Conservation (phyloP, 2,329 filamentous ascomycete genomes). For the Sphaceloma murrayae region DNA sequence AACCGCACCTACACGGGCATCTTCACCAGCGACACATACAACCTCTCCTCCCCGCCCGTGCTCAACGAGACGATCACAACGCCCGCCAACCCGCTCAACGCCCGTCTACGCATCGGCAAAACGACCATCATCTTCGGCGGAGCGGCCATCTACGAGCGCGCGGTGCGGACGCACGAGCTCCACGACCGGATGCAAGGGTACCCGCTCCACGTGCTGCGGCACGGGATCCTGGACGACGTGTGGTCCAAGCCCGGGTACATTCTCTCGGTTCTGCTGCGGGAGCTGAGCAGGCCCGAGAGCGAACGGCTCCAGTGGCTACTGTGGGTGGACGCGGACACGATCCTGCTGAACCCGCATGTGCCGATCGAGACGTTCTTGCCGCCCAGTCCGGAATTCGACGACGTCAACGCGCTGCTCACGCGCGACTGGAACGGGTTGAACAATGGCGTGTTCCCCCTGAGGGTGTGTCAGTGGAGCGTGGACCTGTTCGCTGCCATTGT, state of each 20-base stretch:
- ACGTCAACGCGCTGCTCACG: conserved; percentile 31
- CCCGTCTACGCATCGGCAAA: conserved; percentile 30
- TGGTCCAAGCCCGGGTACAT: conserved; percentile 41
- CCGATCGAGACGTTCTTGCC: conserved; percentile 35
- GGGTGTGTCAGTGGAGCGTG: conserved; percentile 33
- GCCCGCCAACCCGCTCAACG: conserved; percentile 24
- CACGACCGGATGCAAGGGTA: conserved; percentile 36
- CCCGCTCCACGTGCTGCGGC: conserved; percentile 35
- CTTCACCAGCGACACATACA: conserved; percentile 10
- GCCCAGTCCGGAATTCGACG: conserved; percentile 28
- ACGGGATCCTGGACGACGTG: conserved; percentile 34
- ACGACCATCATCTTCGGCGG: conserved; percentile 34
- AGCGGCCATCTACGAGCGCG: conserved; percentile 34
- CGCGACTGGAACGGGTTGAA: conserved; percentile 37
- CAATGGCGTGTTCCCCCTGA: conserved; percentile 36
- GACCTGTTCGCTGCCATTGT: conserved; percentile 33
- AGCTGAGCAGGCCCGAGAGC: conserved; percentile 31
- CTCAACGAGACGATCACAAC: conserved; percentile 12
- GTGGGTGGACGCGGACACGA: conserved; percentile 38
- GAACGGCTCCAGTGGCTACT: conserved; percentile 36
- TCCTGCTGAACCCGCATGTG: conserved; percentile 36
- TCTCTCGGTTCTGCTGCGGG: conserved; percentile 31
- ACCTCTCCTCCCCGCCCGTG: conserved; percentile 4
- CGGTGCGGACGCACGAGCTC: conserved; percentile 33
- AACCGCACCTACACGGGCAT: conserved; percentile 4